Percentiles rank a stretch among this genome's conserved stretches.
phyloP scores from a whole-genome alignment of 768 basidiomycete species.

The Russula earlei region DNA sequence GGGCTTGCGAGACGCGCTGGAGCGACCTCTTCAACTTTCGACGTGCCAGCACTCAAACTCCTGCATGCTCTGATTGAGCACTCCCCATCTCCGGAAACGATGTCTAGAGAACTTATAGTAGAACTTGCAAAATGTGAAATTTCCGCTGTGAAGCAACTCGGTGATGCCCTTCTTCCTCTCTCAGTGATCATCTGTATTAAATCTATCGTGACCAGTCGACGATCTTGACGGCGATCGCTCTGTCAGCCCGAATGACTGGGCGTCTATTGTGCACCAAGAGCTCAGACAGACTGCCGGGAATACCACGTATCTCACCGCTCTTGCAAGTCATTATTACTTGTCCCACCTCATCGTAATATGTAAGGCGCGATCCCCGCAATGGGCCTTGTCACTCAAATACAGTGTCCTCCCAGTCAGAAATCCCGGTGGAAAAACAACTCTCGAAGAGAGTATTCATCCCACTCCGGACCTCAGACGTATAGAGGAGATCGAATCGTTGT shows the following conservation, averaged over 20 bases:
- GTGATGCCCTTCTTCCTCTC: not conserved
- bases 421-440: not conserved
- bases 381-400: not conserved
- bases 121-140: not conserved
- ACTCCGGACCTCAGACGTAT: not conserved
- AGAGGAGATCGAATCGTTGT: not conserved
- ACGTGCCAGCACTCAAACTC: not conserved
- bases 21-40: not conserved
- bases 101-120: not conserved
- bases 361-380: not conserved
- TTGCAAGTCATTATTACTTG: not conserved
- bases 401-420: not conserved
- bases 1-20: not conserved
- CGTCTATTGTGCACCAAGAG: not conserved
- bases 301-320: not conserved
- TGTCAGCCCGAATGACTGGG: not conserved
- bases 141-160: not conserved
- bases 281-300: no score
- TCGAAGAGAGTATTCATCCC: not conserved
- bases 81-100: not conserved
- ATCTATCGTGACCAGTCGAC: not conserved
- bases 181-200: not conserved
- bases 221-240: not conserved
- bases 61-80: not conserved
- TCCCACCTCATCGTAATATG: not conserved